Evolutionary conservation across 176 grass and related monocot genomes (phyloP).

Genomic region (Oryza punctata): DNA sequence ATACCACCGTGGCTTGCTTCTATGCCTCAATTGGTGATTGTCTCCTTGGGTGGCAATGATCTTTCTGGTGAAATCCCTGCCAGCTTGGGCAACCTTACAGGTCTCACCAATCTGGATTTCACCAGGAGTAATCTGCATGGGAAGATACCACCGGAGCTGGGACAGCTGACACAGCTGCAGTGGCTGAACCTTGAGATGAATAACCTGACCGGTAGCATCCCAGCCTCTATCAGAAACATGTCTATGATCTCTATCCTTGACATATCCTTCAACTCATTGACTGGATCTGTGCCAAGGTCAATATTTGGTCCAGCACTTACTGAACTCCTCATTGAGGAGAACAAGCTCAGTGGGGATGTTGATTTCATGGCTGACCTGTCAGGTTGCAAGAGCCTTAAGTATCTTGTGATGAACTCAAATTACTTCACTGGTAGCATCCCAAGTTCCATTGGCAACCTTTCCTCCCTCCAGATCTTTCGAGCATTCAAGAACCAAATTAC

Average conservation of each 20-base stretch:
- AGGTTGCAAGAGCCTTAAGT: constrained; percentile 34
- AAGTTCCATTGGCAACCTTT: constrained; percentile 10
- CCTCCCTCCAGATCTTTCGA: constrained; percentile 39
- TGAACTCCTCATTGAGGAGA: constrained; percentile 20
- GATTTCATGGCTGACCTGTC: constrained; percentile 29
- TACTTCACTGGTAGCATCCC: constrained; percentile 39
- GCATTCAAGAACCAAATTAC: constrained; percentile 37
- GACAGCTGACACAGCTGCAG: constrained; percentile 24
- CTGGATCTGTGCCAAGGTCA: constrained; percentile 24
- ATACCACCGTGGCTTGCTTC: constrained; percentile 25
- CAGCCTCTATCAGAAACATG: constrained; percentile 33
- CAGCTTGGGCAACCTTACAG: constrained; percentile 11
- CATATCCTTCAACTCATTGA: constrained; percentile 5
- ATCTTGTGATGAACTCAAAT: constrained; percentile 27
- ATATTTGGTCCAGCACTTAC: constrained; percentile 27
- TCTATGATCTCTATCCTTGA: constrained; percentile 32
- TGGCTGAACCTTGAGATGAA: constrained; percentile 43
- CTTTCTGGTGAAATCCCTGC: constrained; percentile 35
- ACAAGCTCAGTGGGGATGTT: constrained; percentile 19
- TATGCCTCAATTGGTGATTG: neutral
- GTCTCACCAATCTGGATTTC: constrained; percentile 29
- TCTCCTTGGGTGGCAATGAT: constrained; percentile 33
- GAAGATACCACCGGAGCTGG: constrained; percentile 37
- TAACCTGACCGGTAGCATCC: constrained; percentile 32
- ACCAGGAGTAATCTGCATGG: constrained; percentile 31